Percentiles rank a stretch among this genome's conserved stretches.
phyloP scores from a whole-genome alignment of 441 rosid genomes.

The Jatropha podagrica region DNA sequence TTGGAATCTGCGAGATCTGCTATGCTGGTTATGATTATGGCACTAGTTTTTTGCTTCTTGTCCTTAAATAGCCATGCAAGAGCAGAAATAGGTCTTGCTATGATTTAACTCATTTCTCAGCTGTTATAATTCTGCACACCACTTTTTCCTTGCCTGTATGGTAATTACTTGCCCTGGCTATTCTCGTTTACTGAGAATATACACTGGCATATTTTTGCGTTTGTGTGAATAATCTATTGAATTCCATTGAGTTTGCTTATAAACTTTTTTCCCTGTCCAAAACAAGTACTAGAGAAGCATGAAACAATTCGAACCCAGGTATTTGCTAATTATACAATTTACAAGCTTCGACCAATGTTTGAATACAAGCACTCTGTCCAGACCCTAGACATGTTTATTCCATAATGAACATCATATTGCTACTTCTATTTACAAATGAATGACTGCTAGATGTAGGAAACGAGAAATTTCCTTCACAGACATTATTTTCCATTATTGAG shows the following conservation, averaged over 20 bases:
- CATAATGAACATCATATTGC: conserved; percentile 2
- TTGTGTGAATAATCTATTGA: neutral
- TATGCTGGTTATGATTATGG: conserved; percentile 29
- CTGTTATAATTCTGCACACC: too few species aligned
- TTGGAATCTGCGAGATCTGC: conserved; percentile 37
- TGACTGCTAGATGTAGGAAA: conserved; percentile 19
- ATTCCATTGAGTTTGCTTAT: neutral
- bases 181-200: neutral
- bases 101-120: conserved; percentile 8
- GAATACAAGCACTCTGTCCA: neutral
- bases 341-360: neutral
- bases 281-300: neutral
- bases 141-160: too few species aligned
- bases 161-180: neutral
- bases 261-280: neutral
- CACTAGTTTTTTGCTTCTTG: conserved; percentile 39
- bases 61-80: conserved; percentile 32
- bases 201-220: neutral
- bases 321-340: conserved; percentile 9
- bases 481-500: neutral
- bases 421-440: neutral
- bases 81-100: conserved; percentile 34
- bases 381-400: neutral
- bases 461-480: conserved; percentile 23
- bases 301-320: neutral